phyloP scores from a whole-genome alignment of 441 rosid genomes.

The Capsella rubella region DNA sequence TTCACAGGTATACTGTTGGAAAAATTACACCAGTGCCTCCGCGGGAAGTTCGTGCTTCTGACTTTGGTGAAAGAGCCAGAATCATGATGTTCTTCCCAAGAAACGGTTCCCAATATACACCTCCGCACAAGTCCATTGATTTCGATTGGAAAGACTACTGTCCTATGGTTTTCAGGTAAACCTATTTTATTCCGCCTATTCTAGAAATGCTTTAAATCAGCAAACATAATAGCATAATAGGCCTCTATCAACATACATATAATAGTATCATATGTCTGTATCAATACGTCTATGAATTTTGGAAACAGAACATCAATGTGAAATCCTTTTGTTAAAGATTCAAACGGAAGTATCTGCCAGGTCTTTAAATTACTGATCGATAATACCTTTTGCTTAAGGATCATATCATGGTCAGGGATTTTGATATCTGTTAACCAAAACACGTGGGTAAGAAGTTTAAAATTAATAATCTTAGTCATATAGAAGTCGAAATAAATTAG shows the following conservation, averaged over 20 bases:
- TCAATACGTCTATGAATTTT: too few species aligned
- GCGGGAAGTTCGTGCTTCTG: slow-evolving; percentile 91
- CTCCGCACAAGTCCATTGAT: slow-evolving; percentile 86
- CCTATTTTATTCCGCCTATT: neutral
- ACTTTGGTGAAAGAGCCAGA: slow-evolving; percentile 91
- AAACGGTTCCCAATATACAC: slow-evolving; percentile 91
- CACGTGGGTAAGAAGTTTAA: too few species aligned
- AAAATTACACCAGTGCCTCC: slow-evolving; percentile 93
- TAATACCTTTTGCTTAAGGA: too few species aligned
- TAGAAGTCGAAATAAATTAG: too few species aligned
- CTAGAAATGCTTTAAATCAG: neutral
- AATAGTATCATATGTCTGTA: neutral
- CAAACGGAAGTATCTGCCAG: too few species aligned
- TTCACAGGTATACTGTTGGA: slow-evolving; percentile 92
- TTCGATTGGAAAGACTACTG: slow-evolving; percentile 97
- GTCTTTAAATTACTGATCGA: too few species aligned
- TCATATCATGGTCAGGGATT: too few species aligned
- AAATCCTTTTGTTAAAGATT: too few species aligned
- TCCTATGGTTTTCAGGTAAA: slow-evolving; percentile 99
- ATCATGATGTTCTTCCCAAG: slow-evolving; percentile 91
- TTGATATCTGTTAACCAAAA: too few species aligned
- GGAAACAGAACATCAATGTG: too few species aligned
- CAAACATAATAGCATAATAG: neutral
- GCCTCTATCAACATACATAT: too few species aligned
- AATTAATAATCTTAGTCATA: too few species aligned